phyloP scores from a whole-genome alignment of 2,329 filamentous ascomycete genomes.

The Elsinoe necatrix region DNA sequence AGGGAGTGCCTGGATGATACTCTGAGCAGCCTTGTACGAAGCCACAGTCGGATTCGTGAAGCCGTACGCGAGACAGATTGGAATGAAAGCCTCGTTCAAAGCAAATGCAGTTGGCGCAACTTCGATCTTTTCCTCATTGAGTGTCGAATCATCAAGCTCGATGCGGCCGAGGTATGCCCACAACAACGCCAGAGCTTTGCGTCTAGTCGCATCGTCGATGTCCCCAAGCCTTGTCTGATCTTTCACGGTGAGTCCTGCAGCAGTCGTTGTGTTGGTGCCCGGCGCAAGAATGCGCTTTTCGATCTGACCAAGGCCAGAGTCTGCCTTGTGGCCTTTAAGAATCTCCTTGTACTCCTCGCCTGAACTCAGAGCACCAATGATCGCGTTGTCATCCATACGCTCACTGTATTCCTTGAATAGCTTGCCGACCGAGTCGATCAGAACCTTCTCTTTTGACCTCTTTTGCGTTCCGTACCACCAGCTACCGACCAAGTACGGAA shows the following conservation, averaged over 20 bases:
- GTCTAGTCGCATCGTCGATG: conserved; percentile 67
- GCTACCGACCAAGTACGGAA: conserved; percentile 87
- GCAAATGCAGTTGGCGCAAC: conserved; percentile 77
- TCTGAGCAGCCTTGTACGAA: conserved; percentile 74
- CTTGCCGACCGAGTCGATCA: conserved; percentile 88
- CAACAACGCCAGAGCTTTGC: conserved; percentile 80
- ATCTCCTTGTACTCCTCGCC: conserved; percentile 77
- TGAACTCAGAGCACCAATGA: conserved; percentile 71
- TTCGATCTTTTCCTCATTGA: conserved; percentile 82
- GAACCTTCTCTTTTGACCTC: conserved; percentile 84
- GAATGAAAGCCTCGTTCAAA: conserved; percentile 76
- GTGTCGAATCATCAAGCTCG: conserved; percentile 66
- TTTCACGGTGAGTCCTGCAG: conserved; percentile 57
- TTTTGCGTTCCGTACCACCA: conserved; percentile 99
- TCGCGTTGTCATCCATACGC: conserved; percentile 67
- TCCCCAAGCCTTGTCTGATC: conserved; percentile 70
- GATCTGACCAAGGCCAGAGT: conserved; percentile 71
- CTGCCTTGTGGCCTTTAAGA: conserved; percentile 68
- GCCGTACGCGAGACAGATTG: conserved; percentile 80
- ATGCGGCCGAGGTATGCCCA: conserved; percentile 93
- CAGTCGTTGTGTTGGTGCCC: conserved; percentile 45
- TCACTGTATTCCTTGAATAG: conserved; percentile 92
- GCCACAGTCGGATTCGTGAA: conserved; percentile 73
- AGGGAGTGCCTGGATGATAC: conserved; percentile 79
- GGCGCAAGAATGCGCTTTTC: conserved; percentile 69